These are phyloP conservation scores for Cryptococcus sp. DNA, from an alignment of 1,284 basidiomycete genomes.

Conservation along the genomic window DNA sequence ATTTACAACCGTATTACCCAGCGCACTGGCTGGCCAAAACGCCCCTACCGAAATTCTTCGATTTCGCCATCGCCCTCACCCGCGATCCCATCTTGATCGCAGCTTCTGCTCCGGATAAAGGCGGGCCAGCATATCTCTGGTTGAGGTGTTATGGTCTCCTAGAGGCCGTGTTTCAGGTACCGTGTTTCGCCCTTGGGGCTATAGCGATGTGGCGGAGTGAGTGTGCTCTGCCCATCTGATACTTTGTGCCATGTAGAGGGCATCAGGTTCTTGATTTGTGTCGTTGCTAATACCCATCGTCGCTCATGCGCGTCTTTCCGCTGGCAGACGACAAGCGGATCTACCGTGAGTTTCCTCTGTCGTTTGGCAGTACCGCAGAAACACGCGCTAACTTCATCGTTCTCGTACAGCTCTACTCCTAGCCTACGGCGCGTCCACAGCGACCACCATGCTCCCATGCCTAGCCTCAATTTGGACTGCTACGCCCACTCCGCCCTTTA, in stretches of 20 bases:
- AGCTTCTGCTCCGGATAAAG: constrained; percentile 26
- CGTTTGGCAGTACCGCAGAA: too few species aligned
- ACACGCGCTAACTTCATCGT: not conserved
- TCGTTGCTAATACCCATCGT: too few species aligned
- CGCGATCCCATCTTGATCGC: constrained; percentile 44
- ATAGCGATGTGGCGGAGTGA: constrained; percentile 66
- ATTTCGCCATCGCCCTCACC: constrained; percentile 40
- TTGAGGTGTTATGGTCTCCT: constrained; percentile 41
- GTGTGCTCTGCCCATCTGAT: constrained; percentile 19
- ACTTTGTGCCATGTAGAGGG: not conserved
- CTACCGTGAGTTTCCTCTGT: constrained; percentile 31
- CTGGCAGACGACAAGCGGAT: constrained; percentile 42
- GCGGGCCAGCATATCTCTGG: constrained; percentile 40
- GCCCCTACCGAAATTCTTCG: constrained; percentile 28
- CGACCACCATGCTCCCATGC: constrained; percentile 74
- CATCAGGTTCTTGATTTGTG: too few species aligned
- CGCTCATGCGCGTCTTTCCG: too few species aligned
- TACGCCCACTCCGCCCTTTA: constrained; percentile 29
- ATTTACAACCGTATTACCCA: constrained; percentile 48
- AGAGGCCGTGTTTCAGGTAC: constrained; percentile 68
- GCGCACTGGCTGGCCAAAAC: constrained; percentile 23
- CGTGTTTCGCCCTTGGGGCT: constrained; percentile 70
- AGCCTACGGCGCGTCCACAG: constrained; percentile 73
- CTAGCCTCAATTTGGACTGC: constrained; percentile 60
- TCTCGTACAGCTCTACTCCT: constrained; percentile 59